These are phyloP conservation scores for Rickenella mellea DNA, from an alignment of 768 basidiomycete genomes.

Conservation along the genomic window DNA sequence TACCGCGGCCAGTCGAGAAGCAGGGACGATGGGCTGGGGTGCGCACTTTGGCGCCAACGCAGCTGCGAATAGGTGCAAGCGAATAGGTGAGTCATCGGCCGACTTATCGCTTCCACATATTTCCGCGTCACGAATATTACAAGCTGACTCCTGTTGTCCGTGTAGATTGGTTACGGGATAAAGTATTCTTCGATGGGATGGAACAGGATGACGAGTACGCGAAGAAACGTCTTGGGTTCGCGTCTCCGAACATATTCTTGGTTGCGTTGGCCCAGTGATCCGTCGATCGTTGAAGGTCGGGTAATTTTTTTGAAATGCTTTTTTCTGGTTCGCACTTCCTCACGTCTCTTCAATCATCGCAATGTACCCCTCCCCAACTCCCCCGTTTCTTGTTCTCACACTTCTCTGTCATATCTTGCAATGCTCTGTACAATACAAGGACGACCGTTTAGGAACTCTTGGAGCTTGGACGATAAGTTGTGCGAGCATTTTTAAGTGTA, in stretches of 20 bases:
- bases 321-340: too few species aligned
- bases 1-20: constrained; percentile 31
- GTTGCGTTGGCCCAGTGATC: constrained; percentile 48
- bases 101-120: neutral
- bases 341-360: too few species aligned
- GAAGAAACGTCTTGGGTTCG: constrained; percentile 55
- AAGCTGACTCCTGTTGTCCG: neutral
- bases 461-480: too few species aligned
- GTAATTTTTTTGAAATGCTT: neutral
- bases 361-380: too few species aligned
- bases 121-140: neutral
- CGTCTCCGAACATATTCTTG: constrained; percentile 71
- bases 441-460: too few species aligned
- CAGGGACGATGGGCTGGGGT: constrained; percentile 35
- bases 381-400: too few species aligned
- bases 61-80: constrained; percentile 41
- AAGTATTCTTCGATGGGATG: constrained; percentile 60
- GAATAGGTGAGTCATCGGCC: constrained; percentile 45
- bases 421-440: too few species aligned
- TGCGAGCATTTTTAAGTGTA: too few species aligned
- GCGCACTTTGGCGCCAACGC: constrained; percentile 31
- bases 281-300: too few species aligned
- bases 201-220: constrained; percentile 52
- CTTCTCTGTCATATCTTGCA: too few species aligned
- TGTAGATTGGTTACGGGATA: constrained; percentile 71